Base-by-base conservation (phyloP, 768 basidiomycete genomes). In the Phylloporus sp. region DNA sequence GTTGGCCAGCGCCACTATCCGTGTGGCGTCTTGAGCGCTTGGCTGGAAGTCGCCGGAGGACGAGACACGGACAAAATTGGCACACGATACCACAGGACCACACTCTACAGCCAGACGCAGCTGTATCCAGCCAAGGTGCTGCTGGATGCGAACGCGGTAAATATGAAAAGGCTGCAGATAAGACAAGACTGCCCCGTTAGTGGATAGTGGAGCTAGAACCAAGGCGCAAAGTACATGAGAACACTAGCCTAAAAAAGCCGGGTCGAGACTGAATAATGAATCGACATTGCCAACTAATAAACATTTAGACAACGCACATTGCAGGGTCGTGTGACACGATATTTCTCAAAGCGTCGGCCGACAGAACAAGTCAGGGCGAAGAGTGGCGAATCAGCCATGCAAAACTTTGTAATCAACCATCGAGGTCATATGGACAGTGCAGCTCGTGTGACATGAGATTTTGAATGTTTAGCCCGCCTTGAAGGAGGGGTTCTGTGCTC, bases 381-480 rank as follows among this genome's bases (percentile, higher is more conserved):
- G 8, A 9, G 22, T 13, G 21, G 33, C 10, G 40, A 55, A 31
- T 55, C 39, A 40, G 27, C 15, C 13, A 29, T 29, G 31, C 23
- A 4, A 24, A 15, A 20, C 8, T 23, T n/a, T 13, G 38, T 23
- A 36, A 44, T 17, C 28, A 15, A 35, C 20, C 20, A 40, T 20
- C 7, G 31, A 4, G n/a, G 21, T 21, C 42, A 42, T 28, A 46
- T 38, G 49, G 18, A 44, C 42, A 15, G 24, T 39, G 22, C 17
- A 9, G 38, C 50, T 57, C 55, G 55, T 57, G 55, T 57, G 55
- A 57, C 55, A 34, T 6, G 29, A 33, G 14, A 21, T 5, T 22
- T 23, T 37, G 35, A 23, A 44, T 15, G n/a, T 31, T 50, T 22
- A 20, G 22, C 43, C 14, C 27, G 7, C 14, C 34, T 6, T 31